phyloP scores from a whole-genome alignment of 2,329 filamentous ascomycete species.

The Cryphonectria nitschkei region DNA sequence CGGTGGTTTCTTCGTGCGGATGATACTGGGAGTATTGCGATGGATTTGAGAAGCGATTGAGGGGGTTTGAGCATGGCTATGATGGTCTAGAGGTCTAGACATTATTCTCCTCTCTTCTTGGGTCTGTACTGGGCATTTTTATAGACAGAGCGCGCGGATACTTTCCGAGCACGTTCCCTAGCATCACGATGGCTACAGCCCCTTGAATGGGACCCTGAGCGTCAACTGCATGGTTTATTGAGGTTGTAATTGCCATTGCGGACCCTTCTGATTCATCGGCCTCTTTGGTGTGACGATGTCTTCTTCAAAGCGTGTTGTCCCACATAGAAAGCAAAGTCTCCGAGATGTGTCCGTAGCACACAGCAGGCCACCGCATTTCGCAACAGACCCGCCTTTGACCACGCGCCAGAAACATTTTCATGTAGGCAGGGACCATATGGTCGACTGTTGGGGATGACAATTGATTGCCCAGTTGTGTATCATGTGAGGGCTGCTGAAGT shows the following conservation, averaged over 20 bases:
- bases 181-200: background rate
- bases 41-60: background rate
- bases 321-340: slow-evolving; percentile 3
- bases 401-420: background rate
- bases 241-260: background rate
- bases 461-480: background rate
- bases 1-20: background rate
- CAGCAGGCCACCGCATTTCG: background rate
- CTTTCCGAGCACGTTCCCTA: background rate
- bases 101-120: background rate
- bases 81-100: background rate
- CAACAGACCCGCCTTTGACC: background rate
- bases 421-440: background rate
- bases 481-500: background rate
- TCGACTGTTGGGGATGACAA: background rate
- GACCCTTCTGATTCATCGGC: background rate
- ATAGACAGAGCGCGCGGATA: background rate
- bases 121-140: background rate
- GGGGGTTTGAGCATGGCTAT: background rate
- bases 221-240: background rate
- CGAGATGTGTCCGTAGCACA: background rate
- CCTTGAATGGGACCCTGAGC: background rate
- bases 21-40: background rate
- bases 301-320: background rate
- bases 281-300: background rate